Percentiles rank a stretch among this genome's conserved stretches.
Evolutionary conservation across 768 basidiomycete genomes (phyloP).

Genomic region (Asterophora lycoperdoides): DNA sequence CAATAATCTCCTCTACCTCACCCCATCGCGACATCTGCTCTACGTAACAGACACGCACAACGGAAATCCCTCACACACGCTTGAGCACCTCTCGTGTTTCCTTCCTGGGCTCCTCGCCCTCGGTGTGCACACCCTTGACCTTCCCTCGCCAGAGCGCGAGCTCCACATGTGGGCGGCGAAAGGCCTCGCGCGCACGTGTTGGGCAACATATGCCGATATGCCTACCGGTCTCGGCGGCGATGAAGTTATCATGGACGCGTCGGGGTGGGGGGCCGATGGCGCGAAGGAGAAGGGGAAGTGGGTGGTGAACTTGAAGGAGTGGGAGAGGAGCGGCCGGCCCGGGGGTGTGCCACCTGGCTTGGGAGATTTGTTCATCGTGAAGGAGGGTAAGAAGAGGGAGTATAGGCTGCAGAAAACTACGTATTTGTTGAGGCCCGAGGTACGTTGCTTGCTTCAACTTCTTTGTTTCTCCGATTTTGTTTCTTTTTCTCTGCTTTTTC

Average conservation of each 20-base stretch:
- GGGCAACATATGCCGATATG: slow-evolving; percentile 60
- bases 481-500: neutral
- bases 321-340: slow-evolving; percentile 38
- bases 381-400: slow-evolving; percentile 27
- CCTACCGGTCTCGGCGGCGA: slow-evolving; percentile 64
- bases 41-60: slow-evolving; percentile 47
- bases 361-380: slow-evolving; percentile 19
- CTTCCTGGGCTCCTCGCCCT: slow-evolving; percentile 60
- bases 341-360: slow-evolving; percentile 32
- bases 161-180: slow-evolving; percentile 58
- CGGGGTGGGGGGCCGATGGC: slow-evolving; percentile 3
- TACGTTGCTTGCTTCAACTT: too few relatives aligned
- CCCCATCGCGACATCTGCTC: slow-evolving; percentile 48
- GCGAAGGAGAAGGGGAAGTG: slow-evolving; percentile 27
- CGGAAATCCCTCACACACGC: slow-evolving; percentile 35
- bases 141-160: slow-evolving; percentile 33
- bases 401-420: slow-evolving; percentile 29
- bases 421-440: slow-evolving; percentile 51
- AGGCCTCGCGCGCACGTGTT: slow-evolving; percentile 59
- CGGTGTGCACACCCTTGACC: slow-evolving; percentile 42
- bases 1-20: slow-evolving; percentile 50
- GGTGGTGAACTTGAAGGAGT: slow-evolving; percentile 36
- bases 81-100: slow-evolving; percentile 65
- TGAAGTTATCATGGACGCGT: slow-evolving; percentile 32
- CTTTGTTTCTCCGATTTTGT: too few relatives aligned